Conservation (phyloP, 148 eudicot species). For the Suaeda aralocaspica region DNA sequence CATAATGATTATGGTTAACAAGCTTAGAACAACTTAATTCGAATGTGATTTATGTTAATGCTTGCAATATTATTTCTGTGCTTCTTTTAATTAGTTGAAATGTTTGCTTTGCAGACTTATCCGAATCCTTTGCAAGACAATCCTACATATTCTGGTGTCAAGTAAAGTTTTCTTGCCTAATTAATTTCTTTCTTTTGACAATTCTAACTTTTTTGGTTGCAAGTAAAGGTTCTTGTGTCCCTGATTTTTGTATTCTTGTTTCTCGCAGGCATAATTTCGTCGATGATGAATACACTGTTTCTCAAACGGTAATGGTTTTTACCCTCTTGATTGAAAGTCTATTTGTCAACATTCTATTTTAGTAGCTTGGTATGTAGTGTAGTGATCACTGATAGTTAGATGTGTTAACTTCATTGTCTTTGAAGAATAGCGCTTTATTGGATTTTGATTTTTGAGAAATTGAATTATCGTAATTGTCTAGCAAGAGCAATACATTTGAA, state of each 20-base stretch:
- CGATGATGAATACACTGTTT: slow-evolving; percentile 27
- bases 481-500: too few species aligned
- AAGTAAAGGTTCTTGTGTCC: neutral
- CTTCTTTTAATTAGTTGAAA: neutral
- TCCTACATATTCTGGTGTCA: slow-evolving; percentile 35
- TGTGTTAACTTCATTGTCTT: neutral
- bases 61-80: neutral
- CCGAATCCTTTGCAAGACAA: slow-evolving; percentile 37
- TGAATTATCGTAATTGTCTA: too few species aligned
- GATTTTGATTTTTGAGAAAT: neutral
- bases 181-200: neutral
- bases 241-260: neutral
- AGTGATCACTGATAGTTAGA: neutral
- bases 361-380: neutral
- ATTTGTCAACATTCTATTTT: neutral
- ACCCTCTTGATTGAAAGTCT: neutral
- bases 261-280: slow-evolving; percentile 34
- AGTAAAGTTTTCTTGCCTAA: slow-evolving; percentile 19
- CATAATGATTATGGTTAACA: neutral
- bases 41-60: neutral
- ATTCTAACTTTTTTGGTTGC: neutral
- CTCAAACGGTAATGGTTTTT: slow-evolving; percentile 26
- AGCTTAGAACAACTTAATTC: neutral
- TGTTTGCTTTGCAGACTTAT: slow-evolving; percentile 30
- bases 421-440: neutral